Conservation (phyloP, 306 rosid genomes). For the Vigna trinervia region DNA sequence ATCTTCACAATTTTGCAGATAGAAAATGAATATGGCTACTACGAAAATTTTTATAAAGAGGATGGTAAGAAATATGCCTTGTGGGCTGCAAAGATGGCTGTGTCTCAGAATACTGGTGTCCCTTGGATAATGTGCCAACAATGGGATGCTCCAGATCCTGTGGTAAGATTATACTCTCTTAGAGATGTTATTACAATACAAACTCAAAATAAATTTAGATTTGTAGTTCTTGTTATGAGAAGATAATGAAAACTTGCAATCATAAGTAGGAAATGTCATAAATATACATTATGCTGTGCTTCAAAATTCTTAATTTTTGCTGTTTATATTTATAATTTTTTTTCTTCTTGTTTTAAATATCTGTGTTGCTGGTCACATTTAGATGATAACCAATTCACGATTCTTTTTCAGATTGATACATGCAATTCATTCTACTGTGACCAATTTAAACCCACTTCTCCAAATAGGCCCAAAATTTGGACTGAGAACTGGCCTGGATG, state of each 20-base stretch:
- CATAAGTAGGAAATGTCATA: slow-evolving; percentile 4
- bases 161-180: slow-evolving; percentile 59
- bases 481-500: slow-evolving; percentile 99
- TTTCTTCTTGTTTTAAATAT: neutral
- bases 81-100: slow-evolving; percentile 98
- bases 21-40: slow-evolving; percentile 92
- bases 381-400: slow-evolving; percentile 34
- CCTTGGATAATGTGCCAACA: slow-evolving; percentile 99
- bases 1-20: slow-evolving; percentile 58
- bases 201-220: neutral
- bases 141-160: slow-evolving; percentile 94
- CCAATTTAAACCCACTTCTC: slow-evolving; percentile 81
- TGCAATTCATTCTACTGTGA: slow-evolving; percentile 95
- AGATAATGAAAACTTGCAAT: slow-evolving; percentile 20
- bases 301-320: neutral
- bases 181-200: slow-evolving; percentile 22
- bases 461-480: slow-evolving; percentile 91
- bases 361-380: slow-evolving; percentile 25
- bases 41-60: slow-evolving; percentile 76
- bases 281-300: neutral
- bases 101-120: slow-evolving; percentile 82
- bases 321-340: neutral
- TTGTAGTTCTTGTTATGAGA: slow-evolving; percentile 21
- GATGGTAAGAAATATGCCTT: slow-evolving; percentile 81
- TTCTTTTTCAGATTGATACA: slow-evolving; percentile 80